Evolutionary conservation across 2,329 filamentous ascomycete species (phyloP).

Genomic region (Colletotrichum horii): DNA sequence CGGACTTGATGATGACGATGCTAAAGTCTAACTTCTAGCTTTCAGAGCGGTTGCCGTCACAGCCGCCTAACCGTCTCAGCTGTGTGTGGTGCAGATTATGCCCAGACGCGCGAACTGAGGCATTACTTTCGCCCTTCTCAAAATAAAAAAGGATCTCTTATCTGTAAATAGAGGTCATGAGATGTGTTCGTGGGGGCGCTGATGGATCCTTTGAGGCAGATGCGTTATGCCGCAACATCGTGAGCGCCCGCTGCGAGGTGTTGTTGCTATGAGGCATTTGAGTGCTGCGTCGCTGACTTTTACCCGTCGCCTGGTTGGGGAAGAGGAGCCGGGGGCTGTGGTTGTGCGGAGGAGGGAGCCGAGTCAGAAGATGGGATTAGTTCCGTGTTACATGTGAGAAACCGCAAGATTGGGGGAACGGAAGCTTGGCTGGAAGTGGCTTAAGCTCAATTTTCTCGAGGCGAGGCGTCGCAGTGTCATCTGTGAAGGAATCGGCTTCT

Average conservation of each 20-base stretch:
- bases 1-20: neutral
- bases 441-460: neutral
- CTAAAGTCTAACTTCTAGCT: neutral
- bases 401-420: neutral
- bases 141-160: neutral
- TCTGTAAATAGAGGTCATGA: neutral
- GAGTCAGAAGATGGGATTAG: neutral
- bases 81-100: neutral
- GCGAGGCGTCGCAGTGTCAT: neutral
- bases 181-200: neutral
- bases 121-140: neutral
- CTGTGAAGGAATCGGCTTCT: neutral
- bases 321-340: neutral
- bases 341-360: neutral
- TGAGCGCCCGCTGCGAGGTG: neutral
- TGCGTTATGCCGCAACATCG: neutral
- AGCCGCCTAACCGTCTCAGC: neutral
- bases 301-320: neutral
- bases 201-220: neutral
- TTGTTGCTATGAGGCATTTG: neutral
- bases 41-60: neutral
- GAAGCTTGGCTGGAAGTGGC: neutral
- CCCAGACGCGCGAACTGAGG: neutral
- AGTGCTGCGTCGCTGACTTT: neutral
- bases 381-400: constrained; percentile 2